Base-by-base conservation (phyloP, 257 asterid genomes). In the Plectranthus barbatus region DNA sequence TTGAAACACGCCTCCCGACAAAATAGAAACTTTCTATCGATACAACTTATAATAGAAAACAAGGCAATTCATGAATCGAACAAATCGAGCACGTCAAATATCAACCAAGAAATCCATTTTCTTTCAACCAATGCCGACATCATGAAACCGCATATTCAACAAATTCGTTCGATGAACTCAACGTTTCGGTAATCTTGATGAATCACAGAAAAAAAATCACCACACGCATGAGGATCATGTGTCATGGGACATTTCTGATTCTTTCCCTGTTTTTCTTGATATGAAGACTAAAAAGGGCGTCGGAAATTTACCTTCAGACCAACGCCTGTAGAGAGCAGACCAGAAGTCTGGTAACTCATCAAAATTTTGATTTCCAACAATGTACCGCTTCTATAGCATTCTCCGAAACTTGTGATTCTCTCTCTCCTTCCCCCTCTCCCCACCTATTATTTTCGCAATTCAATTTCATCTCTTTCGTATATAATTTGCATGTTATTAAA, bases 291-390 rank as follows among this genome's bases (percentile, higher is more conserved):
- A 65, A 36, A 36, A 44, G 31, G 60, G 49, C 12, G 20, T 62
- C 19, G 19, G 61, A 40, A 31, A 19, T 23, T 66, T 56, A 88
- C 94, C 96, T 88, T 73, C 80, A 74, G 82, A 85, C 63, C 68
- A 81, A 83, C 72, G 74, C 80, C 79, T 69, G 83, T 61, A 79
- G 58, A 58, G 79, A 66, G 79, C 77, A 82, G 68, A 71, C 81
- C 76, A 62, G 74, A 71, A 74, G 82, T 72, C 80, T 72, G 81
- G 80, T 60, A 67, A 72, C 54, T 66, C 72, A 62, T 82, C 67
- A 79, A 71, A 68, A 34, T 3, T 53, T 26, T 33, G 57, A 49
- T 77, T 77, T 81, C 67, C 67, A 77, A 74, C 69, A 81, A 86
- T 74, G 37, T 53, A 59, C 60, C 80, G 79, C 78, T 75, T 82